These are phyloP conservation scores for Arabis alpina DNA, from an alignment of 345 rosid genomes.

Conservation along the genomic window DNA sequence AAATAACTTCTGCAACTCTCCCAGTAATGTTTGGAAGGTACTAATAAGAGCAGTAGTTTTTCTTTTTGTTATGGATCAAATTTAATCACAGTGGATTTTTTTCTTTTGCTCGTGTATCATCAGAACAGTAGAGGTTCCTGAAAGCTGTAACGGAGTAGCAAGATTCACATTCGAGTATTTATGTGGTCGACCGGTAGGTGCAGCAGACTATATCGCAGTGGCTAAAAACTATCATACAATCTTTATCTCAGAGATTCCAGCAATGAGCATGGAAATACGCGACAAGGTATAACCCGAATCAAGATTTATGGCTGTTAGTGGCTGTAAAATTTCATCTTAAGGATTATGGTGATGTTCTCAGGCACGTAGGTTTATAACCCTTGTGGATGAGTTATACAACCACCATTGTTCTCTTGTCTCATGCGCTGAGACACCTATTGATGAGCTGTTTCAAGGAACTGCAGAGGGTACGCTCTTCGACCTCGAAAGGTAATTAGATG, in stretches of 20 bases:
- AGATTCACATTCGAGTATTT: constrained; percentile 80
- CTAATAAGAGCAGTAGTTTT: constrained; percentile 2
- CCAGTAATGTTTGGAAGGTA: constrained; percentile 98
- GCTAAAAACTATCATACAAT: constrained; percentile 80
- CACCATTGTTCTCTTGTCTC: constrained; percentile 85
- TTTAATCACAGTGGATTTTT: background rate
- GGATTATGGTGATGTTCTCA: constrained; percentile 40
- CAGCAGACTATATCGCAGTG: constrained; percentile 93
- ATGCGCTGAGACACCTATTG: constrained; percentile 72
- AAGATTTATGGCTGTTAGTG: constrained; percentile 1
- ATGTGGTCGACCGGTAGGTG: constrained; percentile 88
- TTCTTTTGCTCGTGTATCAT: constrained; percentile 3
- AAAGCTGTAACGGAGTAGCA: constrained; percentile 87
- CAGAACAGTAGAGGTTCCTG: constrained; percentile 77
- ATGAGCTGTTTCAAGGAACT: constrained; percentile 93
- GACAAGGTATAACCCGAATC: constrained; percentile 63
- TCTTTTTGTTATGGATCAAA: background rate
- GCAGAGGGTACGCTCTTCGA: constrained; percentile 92
- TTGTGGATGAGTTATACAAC: constrained; percentile 90
- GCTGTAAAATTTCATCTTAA: background rate
- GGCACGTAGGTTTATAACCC: constrained; percentile 98
- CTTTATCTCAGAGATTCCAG: constrained; percentile 76
- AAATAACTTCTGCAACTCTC: constrained; percentile 60
- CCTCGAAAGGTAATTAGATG: constrained; percentile 65
- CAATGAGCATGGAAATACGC: constrained; percentile 83